These are phyloP conservation scores for Aspergillus versicolor DNA, from an alignment of 2,329 filamentous ascomycete genomes.

Conservation along the genomic window DNA sequence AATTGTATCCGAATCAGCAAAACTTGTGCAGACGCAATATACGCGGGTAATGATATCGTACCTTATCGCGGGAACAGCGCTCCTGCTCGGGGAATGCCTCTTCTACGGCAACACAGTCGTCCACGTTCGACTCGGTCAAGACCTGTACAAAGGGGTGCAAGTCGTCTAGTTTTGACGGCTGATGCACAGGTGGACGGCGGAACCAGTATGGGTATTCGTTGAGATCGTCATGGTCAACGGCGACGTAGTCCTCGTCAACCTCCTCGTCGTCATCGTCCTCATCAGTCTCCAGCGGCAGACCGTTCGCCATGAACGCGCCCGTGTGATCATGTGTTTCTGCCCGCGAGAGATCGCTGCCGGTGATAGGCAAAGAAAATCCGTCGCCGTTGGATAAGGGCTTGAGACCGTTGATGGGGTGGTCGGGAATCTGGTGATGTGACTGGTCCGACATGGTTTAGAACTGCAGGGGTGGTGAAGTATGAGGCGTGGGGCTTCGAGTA, in stretches of 20 bases:
- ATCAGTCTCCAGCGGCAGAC: conserved; percentile 30
- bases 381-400: conserved; percentile 34
- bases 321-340: conserved; percentile 28
- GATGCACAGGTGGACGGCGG: conserved; percentile 38
- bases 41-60: conserved; percentile 30
- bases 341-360: conserved; percentile 28
- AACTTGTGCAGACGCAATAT: background rate
- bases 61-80: conserved; percentile 60
- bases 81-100: conserved; percentile 60
- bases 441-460: conserved; percentile 30
- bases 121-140: conserved; percentile 57
- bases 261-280: conserved; percentile 33
- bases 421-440: conserved; percentile 25
- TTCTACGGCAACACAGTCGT: conserved; percentile 59
- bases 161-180: conserved; percentile 49
- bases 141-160: conserved; percentile 74
- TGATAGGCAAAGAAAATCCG: conserved; percentile 27
- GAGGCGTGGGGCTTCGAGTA: background rate
- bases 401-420: conserved; percentile 32
- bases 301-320: conserved; percentile 28
- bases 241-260: conserved; percentile 42
- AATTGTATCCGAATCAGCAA: conserved; percentile 4
- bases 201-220: conserved; percentile 43
- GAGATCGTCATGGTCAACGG: conserved; percentile 42
- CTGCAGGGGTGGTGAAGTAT: background rate